Evolutionary conservation across 176 grass and related monocot genomes (phyloP), one percentile per base, ranked within the genome.

Genomic region (Alopecurus myosuroides): DNA sequence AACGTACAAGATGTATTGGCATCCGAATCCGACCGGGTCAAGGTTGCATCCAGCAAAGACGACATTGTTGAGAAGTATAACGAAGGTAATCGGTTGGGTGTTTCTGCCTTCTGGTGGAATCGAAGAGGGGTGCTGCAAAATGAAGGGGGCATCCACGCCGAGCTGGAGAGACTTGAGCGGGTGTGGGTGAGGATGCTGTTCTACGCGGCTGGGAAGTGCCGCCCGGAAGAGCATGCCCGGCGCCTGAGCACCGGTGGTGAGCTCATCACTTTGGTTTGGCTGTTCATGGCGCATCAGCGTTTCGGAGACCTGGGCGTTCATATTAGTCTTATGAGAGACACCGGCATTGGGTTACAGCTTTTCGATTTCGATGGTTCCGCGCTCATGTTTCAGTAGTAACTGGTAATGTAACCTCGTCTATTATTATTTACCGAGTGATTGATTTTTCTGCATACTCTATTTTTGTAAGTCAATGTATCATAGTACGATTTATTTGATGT

Each of bases 1-100:
- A 22, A 31, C 23, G 25, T 30, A 37, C 37, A 60, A 9, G 71
- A 50, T 50, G 6, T 49, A 28, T 64, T 13, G 61, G 30, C 61
- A n/a, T n/a, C 61, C 15, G 15, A 14, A 10, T 11, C 18, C 2
- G 2, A 28, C 33, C 29, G 14, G 31, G 14, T 2, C n/a, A n/a
- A n/a, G n/a, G n/a, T n/a, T n/a, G n/a, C n/a, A n/a, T n/a, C n/a
- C n/a, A n/a, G n/a, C n/a, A n/a, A n/a, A n/a, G n/a, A n/a, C n/a
- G n/a, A n/a, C n/a, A n/a, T n/a, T n/a, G 9, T 9, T 0, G 0
- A 0, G n/a, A 26, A n/a, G 3, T 11, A 60, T n/a, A n/a, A 26
- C n/a, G n/a, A 60, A n/a, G 56, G 26, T 12, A 26, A 26, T 13
- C 34, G 2, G 2, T 3, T 35, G 34, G 4, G 4, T 35, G 2